These are phyloP conservation scores for Leishmania lainsoni DNA, from an alignment of 208 protist genomes.

Conservation along the genomic window DNA sequence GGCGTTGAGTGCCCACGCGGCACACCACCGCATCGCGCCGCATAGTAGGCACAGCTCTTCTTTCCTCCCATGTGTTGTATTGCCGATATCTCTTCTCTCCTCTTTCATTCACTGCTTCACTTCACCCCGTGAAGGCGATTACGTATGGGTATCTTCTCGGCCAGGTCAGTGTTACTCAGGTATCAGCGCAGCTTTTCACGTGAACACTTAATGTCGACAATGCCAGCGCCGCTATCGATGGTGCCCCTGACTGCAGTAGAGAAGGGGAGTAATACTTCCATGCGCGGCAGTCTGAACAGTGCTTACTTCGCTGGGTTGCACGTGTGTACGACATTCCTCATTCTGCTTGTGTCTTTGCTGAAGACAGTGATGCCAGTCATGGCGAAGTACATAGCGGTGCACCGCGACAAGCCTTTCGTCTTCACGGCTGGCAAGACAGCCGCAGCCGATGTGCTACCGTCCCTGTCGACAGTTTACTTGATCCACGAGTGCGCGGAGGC, in stretches of 20 bases:
- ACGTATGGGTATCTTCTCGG: not conserved
- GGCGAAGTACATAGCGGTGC: conserved; percentile 39
- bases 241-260: not conserved
- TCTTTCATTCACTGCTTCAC: not conserved
- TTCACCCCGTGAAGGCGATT: not conserved
- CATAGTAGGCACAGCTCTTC: no score
- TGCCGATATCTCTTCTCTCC: not conserved
- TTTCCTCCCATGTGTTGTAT: not conserved
- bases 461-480: conserved; percentile 54
- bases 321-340: conserved; percentile 52
- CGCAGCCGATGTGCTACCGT: conserved; percentile 56
- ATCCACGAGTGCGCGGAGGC: conserved; percentile 42
- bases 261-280: conserved; percentile 17
- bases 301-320: conserved; percentile 51
- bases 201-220: not conserved
- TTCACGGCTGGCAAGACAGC: conserved; percentile 52
- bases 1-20: not conserved
- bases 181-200: not conserved
- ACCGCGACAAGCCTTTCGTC: conserved; percentile 43
- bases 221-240: not conserved
- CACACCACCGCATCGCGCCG: not conserved
- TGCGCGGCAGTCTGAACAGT: conserved; percentile 30
- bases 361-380: conserved; percentile 49
- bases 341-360: conserved; percentile 50
- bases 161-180: not conserved